Base-by-base conservation (phyloP, 495 filamentous ascomycete species). In the Penicillium samsonianum region DNA sequence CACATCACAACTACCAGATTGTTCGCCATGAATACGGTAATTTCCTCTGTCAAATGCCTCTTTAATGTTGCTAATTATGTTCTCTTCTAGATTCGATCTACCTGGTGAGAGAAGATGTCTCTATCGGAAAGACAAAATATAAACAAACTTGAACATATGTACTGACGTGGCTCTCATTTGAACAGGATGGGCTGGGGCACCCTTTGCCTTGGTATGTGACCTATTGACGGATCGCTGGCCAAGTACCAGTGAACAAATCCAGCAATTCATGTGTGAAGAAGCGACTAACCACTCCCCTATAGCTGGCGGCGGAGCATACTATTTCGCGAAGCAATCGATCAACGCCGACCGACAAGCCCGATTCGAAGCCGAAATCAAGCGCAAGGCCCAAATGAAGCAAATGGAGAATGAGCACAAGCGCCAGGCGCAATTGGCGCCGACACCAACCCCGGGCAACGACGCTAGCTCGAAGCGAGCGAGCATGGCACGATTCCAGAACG, bases 301-400 rank as follows among this genome's bases (percentile, higher is more conserved):
- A 91, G 88, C 89, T 55, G 94, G 92, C 67, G 94, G 90, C 67
- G 92, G 84, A 51, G 91, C 94, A 60, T 98, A 98, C 82, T 90
- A 90, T 78, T 96, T 96, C 72, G 95, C 94, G 53, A 98, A 98
- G 80, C 81, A 86, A 62, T 88, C 86, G 71, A 92, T 98, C 80
- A 93, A 97, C 64, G 89, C 88, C 60, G 90, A 96, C 75, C 89
- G 91, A 40, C 80, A 82, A 30, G 73, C 82, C 51, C 82, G 90
- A 61, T 85, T 89, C 52, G 83, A 90, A 57, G 83, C 85, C 33
- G 82, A 88, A 45, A 74, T 83, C 40, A 80, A 81, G 68, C 82
- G 83, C 69, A 86, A 85, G 73, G 79, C 81, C 53, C 79, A 87
- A 66, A 72, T 81, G 56, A 77, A 81, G 19, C 79, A 80, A 8